These are phyloP conservation scores for Aspergillus fumigatus DNA, from an alignment of 2,329 filamentous ascomycete species.

Conservation along the genomic window DNA sequence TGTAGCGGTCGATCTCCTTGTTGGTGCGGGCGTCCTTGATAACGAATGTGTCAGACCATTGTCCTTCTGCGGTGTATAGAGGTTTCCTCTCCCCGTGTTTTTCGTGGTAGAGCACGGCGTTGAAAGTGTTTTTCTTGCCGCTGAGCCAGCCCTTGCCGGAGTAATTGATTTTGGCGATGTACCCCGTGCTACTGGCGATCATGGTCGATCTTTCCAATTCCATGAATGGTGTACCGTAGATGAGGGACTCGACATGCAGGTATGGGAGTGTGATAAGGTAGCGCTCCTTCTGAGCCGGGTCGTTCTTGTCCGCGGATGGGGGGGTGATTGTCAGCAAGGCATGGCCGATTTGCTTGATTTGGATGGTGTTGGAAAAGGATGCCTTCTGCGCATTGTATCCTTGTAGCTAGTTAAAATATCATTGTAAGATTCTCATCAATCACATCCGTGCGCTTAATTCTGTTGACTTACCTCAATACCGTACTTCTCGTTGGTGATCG, in stretches of 20 bases:
- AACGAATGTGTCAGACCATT: slow-evolving; percentile 81
- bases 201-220: slow-evolving; percentile 82
- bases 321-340: slow-evolving; percentile 67
- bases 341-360: slow-evolving; percentile 91
- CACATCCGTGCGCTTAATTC: not conserved
- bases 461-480: slow-evolving; percentile 57
- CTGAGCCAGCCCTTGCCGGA: slow-evolving; percentile 90
- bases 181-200: slow-evolving; percentile 83
- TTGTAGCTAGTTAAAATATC: slow-evolving; percentile 43
- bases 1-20: slow-evolving; percentile 54
- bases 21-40: slow-evolving; percentile 64
- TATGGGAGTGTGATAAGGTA: slow-evolving; percentile 89
- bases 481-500: slow-evolving; percentile 79
- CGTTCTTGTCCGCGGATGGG: slow-evolving; percentile 49
- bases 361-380: slow-evolving; percentile 88
- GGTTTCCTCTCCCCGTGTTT: slow-evolving; percentile 61
- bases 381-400: slow-evolving; percentile 97
- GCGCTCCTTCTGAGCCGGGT: slow-evolving; percentile 50
- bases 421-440: not conserved
- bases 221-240: slow-evolving; percentile 70
- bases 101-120: slow-evolving; percentile 66
- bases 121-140: slow-evolving; percentile 91
- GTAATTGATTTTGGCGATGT: slow-evolving; percentile 86
- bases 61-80: slow-evolving; percentile 77
- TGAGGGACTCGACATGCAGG: slow-evolving; percentile 89